Conservation (phyloP, 2,329 filamentous ascomycete genomes). For the Aspergillus persii region DNA sequence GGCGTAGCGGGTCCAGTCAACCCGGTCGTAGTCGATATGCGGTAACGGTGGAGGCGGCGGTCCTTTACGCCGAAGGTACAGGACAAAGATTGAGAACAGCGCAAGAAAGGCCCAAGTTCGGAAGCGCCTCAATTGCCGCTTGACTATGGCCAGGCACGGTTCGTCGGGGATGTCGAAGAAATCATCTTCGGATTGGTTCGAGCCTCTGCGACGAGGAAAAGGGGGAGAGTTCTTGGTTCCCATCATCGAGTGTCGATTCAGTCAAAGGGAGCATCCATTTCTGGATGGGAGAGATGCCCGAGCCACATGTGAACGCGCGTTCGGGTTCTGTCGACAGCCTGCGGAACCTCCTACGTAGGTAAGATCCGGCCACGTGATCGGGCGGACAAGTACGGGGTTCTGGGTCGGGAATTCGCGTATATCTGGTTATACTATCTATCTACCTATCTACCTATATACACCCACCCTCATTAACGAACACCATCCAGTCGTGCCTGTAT, state of each 20-base stretch:
- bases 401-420: no score
- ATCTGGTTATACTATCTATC: neutral
- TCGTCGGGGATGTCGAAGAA: conserved; percentile 40
- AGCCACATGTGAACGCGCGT: conserved; percentile 2
- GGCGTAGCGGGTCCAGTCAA: conserved; percentile 45
- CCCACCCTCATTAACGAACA: conserved; percentile 18
- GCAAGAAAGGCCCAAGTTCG: conserved; percentile 30
- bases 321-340: neutral
- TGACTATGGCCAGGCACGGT: conserved; percentile 25
- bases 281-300: neutral
- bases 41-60: conserved; percentile 19
- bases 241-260: conserved; percentile 2
- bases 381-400: no score
- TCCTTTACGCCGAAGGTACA: conserved; percentile 23
- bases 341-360: neutral
- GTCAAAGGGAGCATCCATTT: conserved; percentile 2
- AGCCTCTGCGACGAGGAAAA: conserved; percentile 28
- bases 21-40: conserved; percentile 30
- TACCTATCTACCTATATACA: neutral
- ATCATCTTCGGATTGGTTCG: conserved; percentile 32
- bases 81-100: conserved; percentile 24
- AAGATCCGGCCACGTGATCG: neutral
- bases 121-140: conserved; percentile 31
- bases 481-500: conserved; percentile 35
- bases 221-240: conserved; percentile 11